phyloP scores from a whole-genome alignment of 1,139 yeast species.

The Tardiomyces blankii region DNA sequence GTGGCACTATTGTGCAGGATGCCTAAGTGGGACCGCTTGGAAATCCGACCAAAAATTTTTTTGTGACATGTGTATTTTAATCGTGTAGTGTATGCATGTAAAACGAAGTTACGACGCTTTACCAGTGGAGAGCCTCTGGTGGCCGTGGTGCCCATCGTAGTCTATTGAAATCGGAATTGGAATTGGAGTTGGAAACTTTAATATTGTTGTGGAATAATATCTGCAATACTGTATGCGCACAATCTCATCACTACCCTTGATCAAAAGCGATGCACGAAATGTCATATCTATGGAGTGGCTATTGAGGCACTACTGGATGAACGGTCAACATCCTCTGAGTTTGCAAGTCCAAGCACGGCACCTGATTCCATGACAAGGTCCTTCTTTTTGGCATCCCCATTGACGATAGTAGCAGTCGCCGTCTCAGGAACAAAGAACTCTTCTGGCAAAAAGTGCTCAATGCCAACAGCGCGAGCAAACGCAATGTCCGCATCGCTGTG shows the following conservation, averaged over 20 bases:
- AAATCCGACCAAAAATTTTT: not conserved
- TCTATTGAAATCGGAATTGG: slow-evolving; percentile 2
- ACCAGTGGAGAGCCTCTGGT: not conserved
- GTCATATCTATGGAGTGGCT: too few species aligned
- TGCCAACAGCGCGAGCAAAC: slow-evolving; percentile 50
- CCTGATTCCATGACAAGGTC: too few species aligned
- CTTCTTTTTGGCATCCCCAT: too few species aligned
- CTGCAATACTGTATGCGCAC: too few species aligned
- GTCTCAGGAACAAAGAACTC: slow-evolving; percentile 27
- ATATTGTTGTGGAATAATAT: not conserved
- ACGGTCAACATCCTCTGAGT: too few species aligned
- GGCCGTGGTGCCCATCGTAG: not conserved
- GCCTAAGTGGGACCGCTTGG: slow-evolving; percentile 25
- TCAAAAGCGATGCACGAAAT: too few species aligned
- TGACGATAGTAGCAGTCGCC: too few species aligned
- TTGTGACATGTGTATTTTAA: not conserved
- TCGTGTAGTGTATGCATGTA: slow-evolving; percentile 1
- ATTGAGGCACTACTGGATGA: too few species aligned
- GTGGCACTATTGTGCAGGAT: slow-evolving; percentile 74
- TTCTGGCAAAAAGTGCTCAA: slow-evolving; percentile 62
- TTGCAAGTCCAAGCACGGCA: too few species aligned
- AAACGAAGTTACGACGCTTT: not conserved
- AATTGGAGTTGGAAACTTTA: slow-evolving; percentile 3
- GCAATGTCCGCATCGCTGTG: slow-evolving; percentile 64
- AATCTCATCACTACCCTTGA: too few species aligned